phyloP scores from a whole-genome alignment of 345 rosid genomes.

The Salix dunnii region DNA sequence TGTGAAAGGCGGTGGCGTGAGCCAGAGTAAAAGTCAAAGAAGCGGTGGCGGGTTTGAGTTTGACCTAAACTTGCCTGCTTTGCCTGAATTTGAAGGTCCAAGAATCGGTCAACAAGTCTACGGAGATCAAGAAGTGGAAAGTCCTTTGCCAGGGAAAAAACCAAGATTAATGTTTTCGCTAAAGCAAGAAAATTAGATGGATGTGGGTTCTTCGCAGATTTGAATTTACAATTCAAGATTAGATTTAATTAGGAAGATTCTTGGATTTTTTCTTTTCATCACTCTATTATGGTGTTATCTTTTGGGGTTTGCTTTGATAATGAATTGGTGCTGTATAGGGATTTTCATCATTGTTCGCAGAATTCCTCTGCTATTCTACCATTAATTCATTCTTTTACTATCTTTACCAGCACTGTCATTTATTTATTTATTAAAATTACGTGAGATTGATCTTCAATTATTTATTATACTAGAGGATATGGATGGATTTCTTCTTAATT shows the following conservation, averaged over 20 bases:
- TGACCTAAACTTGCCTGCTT: conserved; percentile 83
- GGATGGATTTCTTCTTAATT: background rate
- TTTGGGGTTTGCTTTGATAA: conserved; percentile 8
- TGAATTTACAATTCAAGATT: background rate
- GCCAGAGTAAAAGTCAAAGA: conserved; percentile 45
- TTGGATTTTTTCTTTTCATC: background rate
- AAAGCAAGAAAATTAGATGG: conserved; percentile 11
- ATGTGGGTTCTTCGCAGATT: background rate
- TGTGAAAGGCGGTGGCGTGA: conserved; percentile 10
- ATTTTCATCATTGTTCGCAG: conserved; percentile 25
- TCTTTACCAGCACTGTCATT: background rate
- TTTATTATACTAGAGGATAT: background rate
- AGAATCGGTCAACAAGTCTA: background rate
- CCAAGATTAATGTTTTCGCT: conserved; percentile 39
- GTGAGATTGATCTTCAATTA: background rate
- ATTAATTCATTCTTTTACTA: conserved; percentile 15
- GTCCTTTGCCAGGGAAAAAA: conserved; percentile 66
- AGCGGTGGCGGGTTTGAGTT: conserved; percentile 40
- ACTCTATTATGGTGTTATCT: background rate
- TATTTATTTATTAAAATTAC: background rate
- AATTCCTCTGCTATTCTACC: no score
- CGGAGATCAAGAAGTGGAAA: conserved; percentile 58
- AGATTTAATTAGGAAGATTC: background rate
- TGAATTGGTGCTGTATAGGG: conserved; percentile 29
- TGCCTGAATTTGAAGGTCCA: conserved; percentile 45